Evolutionary conservation across 768 basidiomycete species (phyloP).

Genomic region (Epithele typhae): DNA sequence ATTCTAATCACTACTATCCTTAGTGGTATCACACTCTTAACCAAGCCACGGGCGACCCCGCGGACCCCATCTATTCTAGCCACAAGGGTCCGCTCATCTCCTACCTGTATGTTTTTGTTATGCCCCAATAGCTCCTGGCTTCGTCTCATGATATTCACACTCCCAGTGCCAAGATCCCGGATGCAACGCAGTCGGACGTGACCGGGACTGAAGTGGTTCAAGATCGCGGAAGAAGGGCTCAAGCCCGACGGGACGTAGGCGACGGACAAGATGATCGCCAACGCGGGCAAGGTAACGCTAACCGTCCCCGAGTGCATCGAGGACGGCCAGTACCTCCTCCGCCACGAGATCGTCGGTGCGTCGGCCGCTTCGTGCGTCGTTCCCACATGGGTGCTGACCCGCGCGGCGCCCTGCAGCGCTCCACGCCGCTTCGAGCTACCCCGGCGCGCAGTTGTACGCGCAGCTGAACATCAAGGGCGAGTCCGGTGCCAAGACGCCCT

Average conservation of each 20-base stretch:
- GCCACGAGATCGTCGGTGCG: constrained; percentile 47
- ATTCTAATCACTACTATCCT: no score
- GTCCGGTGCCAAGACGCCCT: constrained; percentile 24
- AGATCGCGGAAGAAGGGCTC: constrained; percentile 42
- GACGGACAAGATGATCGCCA: constrained; percentile 40
- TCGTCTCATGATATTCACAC: neutral
- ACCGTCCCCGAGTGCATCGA: constrained; percentile 42
- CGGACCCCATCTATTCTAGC: constrained; percentile 42
- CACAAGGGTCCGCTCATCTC: constrained; percentile 43
- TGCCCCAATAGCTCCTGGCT: neutral
- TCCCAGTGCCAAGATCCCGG: constrained; percentile 38
- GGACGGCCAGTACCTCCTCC: constrained; percentile 45
- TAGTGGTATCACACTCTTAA: constrained; percentile 8
- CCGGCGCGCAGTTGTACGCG: constrained; percentile 37
- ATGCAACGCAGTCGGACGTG: constrained; percentile 38
- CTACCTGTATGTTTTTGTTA: neutral
- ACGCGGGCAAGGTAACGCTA: constrained; percentile 48
- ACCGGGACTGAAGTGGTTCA: constrained; percentile 54
- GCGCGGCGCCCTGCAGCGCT: constrained; percentile 29
- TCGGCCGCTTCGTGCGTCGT: no score
- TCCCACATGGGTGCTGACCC: neutral
- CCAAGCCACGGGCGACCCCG: constrained; percentile 35
- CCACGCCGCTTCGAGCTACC: constrained; percentile 42
- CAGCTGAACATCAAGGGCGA: constrained; percentile 30
- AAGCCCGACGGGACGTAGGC: constrained; percentile 36